Base-by-base conservation (phyloP, 805 yeast genomes). In the Komagataella pseudopastoris region DNA sequence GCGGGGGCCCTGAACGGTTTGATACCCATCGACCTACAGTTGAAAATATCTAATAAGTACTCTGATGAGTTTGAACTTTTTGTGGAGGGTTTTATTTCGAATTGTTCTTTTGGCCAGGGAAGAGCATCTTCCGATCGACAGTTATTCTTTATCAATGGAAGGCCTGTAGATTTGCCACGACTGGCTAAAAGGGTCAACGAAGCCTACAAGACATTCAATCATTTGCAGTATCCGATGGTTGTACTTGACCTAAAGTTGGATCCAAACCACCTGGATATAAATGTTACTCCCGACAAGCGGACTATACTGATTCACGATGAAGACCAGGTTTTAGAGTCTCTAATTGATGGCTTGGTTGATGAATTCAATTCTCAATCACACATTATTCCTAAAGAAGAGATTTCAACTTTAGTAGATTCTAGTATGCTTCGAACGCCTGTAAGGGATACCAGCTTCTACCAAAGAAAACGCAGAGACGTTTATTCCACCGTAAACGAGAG, bases 221-320 rank as follows among this genome's bases (percentile, higher is more conserved):
- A 78, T 58, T 70, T 81, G 3, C 96, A 89, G 59, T 74, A 62
- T 50, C 98, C 98, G 0, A 77, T 80, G 8, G 71, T 85, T 49
- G 71, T 88, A 2, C 58, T 88, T 2, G 73, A 93, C 63, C 56
- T 93, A 18, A 59, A 60, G 12, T 61, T 88, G 5, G 72, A 76
- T 45, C 71, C 85, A 0, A 58, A 60, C 23, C 68, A 71, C 44
- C 54, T 83, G n/a, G 99, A 93, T 65, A 73, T 93, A 17, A 93
- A 93, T 64, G 85, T 93, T 1, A 83, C 96, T 0, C 98, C 99
- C 0, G 97, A 93, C 63, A 93, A 93, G 62, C 71, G 91, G 50
- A 77, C 80, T 2, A 72, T 90, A 1, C 61, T 86, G 58, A 61
- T 89, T 1, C 88, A 83, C 53, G 71, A 80, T 54, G 97, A 90